A percentile compares a stretch with the other conserved stretches of the same genome.
These are phyloP conservation scores for Hymenoscyphus infarciens DNA, from an alignment of 2,329 filamentous ascomycete species.

Conservation along the genomic window DNA sequence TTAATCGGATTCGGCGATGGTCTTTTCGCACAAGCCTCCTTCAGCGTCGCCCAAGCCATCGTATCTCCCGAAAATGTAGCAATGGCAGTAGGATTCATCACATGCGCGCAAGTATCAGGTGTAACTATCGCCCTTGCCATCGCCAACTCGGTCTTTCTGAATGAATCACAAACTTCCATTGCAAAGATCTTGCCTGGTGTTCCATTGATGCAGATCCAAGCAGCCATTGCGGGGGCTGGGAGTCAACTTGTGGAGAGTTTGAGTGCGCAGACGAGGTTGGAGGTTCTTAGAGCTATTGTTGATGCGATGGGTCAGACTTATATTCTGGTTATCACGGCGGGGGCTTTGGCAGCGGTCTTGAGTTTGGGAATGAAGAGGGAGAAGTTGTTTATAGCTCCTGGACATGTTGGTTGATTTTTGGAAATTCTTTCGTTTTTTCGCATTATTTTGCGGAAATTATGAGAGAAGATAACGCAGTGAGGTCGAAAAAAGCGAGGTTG, in stretches of 20 bases:
- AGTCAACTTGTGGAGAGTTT: slow-evolving; percentile 26
- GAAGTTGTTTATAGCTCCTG: slow-evolving; percentile 34
- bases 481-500: no score
- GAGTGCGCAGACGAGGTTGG: slow-evolving; percentile 12
- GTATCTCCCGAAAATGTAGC: slow-evolving; percentile 34
- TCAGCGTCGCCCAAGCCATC: slow-evolving; percentile 39
- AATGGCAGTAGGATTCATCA: slow-evolving; percentile 40
- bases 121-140: slow-evolving; percentile 39
- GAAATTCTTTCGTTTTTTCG: background rate
- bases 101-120: slow-evolving; percentile 37
- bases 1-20: slow-evolving; percentile 42
- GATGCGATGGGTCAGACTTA: slow-evolving; percentile 36
- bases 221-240: slow-evolving; percentile 31
- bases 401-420: slow-evolving; percentile 8
- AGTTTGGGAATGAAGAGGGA: slow-evolving; percentile 38
- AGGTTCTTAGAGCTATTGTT: slow-evolving; percentile 36
- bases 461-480: background rate
- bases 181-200: slow-evolving; percentile 28
- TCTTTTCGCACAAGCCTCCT: slow-evolving; percentile 37
- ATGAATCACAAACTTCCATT: slow-evolving; percentile 34
- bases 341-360: slow-evolving; percentile 33
- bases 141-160: slow-evolving; percentile 40
- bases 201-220: slow-evolving; percentile 29
- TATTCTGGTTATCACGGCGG: slow-evolving; percentile 35
- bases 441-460: background rate